These are phyloP conservation scores for Citrullus colocynthis DNA, from an alignment of 306 rosid species.

Conservation along the genomic window DNA sequence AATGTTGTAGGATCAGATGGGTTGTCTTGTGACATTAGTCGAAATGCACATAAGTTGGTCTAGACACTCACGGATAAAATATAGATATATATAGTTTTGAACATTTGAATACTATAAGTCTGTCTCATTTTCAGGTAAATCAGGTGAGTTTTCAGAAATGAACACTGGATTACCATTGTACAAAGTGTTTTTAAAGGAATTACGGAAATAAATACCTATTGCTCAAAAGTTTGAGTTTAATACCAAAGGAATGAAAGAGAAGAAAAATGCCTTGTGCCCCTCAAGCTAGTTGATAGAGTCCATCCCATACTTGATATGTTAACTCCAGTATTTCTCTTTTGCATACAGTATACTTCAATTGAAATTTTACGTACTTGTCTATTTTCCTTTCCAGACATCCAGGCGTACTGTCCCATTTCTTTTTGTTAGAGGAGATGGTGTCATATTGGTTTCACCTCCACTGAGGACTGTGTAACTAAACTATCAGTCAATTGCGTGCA, in stretches of 20 bases:
- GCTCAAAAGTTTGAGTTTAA: background rate
- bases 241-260: background rate
- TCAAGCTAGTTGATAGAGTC: background rate
- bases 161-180: background rate
- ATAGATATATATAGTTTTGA: too few relatives aligned
- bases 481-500: background rate
- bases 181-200: background rate
- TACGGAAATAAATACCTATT: background rate
- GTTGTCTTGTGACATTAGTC: too few relatives aligned
- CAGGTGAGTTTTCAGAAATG: background rate
- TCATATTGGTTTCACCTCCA: conserved; percentile 95
- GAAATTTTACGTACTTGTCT: background rate
- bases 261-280: background rate
- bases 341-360: background rate
- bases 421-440: conserved; percentile 98
- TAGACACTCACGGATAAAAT: too few relatives aligned
- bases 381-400: conserved; percentile 57
- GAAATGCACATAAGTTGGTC: too few relatives aligned
- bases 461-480: conserved; percentile 38
- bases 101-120: background rate
- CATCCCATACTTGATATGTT: background rate
- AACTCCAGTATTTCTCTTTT: background rate
- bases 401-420: conserved; percentile 84
- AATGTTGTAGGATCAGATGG: too few relatives aligned
- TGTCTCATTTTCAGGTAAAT: background rate